Conservation (phyloP, 805 yeast genomes). For the Candida yuanshanica region DNA sequence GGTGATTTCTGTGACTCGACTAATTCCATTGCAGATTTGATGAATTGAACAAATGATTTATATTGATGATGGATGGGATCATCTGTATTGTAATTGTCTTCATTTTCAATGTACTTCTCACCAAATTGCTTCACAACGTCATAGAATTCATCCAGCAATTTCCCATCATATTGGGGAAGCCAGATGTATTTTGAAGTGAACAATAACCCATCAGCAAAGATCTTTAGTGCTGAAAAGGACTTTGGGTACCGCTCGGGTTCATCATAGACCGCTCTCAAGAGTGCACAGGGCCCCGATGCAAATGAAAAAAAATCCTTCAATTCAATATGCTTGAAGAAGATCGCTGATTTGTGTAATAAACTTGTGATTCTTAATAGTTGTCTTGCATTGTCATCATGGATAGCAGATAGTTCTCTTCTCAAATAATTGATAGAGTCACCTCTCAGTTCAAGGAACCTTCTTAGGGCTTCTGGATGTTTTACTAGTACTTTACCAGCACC, state of each 20-base stretch:
- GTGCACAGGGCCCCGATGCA: constrained; percentile 17
- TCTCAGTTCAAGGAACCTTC: constrained; percentile 10
- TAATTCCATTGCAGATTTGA: constrained; percentile 6
- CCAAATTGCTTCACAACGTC: constrained; percentile 17
- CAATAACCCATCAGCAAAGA: constrained; percentile 15
- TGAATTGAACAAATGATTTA: constrained; percentile 5
- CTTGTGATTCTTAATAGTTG: constrained; percentile 7
- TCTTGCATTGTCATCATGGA: constrained; percentile 15
- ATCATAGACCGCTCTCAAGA: constrained; percentile 12
- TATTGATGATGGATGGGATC: constrained; percentile 5
- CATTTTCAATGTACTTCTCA: constrained; percentile 8
- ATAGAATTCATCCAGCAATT: constrained; percentile 14
- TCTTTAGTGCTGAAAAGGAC: constrained; percentile 7
- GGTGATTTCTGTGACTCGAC: constrained; percentile 6
- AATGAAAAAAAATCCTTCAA: constrained; percentile 15
- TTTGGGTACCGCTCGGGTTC: constrained; percentile 13
- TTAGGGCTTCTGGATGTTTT: constrained; percentile 3
- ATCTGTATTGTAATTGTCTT: constrained; percentile 6
- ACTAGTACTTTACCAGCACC: constrained; percentile 14
- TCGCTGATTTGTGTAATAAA: constrained; percentile 7
- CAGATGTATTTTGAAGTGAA: constrained; percentile 15
- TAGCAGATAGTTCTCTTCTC: constrained; percentile 2
- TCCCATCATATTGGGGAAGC: constrained; percentile 17
- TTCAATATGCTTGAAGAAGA: constrained; percentile 6
- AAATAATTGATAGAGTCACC: constrained; percentile 12